These are phyloP conservation scores for Begonia masoniana DNA, from an alignment of 306 rosid genomes.

Conservation along the genomic window DNA sequence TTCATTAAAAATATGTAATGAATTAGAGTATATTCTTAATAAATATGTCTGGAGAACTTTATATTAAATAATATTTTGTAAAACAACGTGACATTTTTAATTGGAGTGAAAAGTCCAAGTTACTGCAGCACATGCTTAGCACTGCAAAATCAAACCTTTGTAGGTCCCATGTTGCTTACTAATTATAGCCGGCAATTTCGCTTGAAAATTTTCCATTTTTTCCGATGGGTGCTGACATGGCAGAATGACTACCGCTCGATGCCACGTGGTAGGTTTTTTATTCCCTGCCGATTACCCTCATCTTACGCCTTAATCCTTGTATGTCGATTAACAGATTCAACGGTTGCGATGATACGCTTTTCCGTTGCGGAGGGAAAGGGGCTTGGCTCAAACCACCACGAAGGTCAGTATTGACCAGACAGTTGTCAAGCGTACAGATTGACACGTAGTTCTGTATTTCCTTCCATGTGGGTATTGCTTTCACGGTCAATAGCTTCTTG, in stretches of 20 bases:
- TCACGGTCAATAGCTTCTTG: background rate
- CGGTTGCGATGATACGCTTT: background rate
- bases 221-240: constrained; percentile 8
- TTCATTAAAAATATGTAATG: background rate
- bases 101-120: constrained; percentile 6
- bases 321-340: background rate
- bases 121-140: constrained; percentile 16
- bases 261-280: constrained; percentile 7
- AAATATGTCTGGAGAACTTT: constrained; percentile 3
- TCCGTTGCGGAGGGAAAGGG: background rate
- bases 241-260: background rate
- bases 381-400: background rate
- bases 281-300: background rate
- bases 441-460: no score
- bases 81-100: background rate
- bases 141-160: constrained; percentile 11
- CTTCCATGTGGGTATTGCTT: no score
- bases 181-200: background rate
- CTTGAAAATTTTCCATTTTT: background rate
- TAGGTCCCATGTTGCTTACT: background rate
- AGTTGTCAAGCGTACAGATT: background rate
- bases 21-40: background rate
- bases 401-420: background rate
- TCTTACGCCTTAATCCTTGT: background rate
- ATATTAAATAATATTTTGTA: background rate